Evolutionary conservation across 2,329 filamentous ascomycete genomes (phyloP).

Genomic region (Beauveria sp.): DNA sequence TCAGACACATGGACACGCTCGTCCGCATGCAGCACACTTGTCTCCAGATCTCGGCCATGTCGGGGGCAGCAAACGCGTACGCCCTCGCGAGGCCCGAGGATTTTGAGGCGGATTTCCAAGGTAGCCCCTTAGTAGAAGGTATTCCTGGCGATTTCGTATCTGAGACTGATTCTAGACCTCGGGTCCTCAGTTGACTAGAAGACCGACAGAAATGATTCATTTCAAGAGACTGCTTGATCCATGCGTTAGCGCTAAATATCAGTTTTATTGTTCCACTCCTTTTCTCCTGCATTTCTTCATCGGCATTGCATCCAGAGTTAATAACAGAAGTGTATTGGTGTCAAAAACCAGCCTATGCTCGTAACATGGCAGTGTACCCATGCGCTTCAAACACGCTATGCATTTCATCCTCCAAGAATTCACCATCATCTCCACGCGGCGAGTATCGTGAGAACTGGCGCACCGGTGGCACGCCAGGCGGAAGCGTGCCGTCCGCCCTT

Average conservation of each 20-base stretch:
- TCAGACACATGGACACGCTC: background rate
- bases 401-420: slow-evolving; percentile 22
- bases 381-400: slow-evolving; percentile 8
- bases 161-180: too few relatives aligned
- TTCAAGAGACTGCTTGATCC: background rate
- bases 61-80: background rate
- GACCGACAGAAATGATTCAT: too few relatives aligned
- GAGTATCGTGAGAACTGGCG: slow-evolving; percentile 29
- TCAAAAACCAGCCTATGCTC: background rate
- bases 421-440: slow-evolving; percentile 33
- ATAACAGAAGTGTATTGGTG: background rate
- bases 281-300: background rate
- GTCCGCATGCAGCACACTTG: background rate
- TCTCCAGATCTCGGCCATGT: background rate
- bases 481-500: slow-evolving; percentile 29
- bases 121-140: background rate
- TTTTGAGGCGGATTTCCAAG: background rate
- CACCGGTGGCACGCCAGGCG: slow-evolving; percentile 21
- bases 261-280: background rate
- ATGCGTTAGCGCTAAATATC: background rate
- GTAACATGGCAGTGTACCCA: slow-evolving; percentile 1
- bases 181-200: too few relatives aligned
- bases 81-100: background rate
- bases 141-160: too few relatives aligned
- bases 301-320: background rate